Conservation (phyloP, 306 rosid species). For the Cucurbita argyrosperma region DNA sequence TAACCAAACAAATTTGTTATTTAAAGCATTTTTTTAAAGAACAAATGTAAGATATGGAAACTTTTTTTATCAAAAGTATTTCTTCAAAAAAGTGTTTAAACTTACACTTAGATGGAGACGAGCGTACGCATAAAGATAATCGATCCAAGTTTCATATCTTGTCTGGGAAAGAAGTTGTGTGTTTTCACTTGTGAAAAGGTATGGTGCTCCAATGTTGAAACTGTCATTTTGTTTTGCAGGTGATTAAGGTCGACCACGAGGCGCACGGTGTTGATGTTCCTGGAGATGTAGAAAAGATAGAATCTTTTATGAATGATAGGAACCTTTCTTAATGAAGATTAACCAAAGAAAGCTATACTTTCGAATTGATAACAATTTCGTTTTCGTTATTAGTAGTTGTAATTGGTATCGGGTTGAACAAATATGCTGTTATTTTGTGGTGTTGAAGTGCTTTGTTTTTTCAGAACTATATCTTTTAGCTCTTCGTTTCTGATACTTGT, state of each 20-base stretch:
- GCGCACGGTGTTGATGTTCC: conserved; percentile 93
- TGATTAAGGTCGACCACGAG: conserved; percentile 82
- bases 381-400: neutral
- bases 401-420: neutral
- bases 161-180: neutral
- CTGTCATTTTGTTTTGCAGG: conserved; percentile 25
- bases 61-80: no score
- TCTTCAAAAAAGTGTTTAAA: neutral
- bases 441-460: neutral
- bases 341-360: neutral
- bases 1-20: no score
- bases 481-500: neutral
- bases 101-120: neutral
- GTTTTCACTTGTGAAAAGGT: neutral
- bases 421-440: neutral
- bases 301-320: conserved; percentile 56
- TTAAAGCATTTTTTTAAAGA: no score
- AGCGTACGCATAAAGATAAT: neutral
- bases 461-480: neutral
- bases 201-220: neutral
- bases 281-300: conserved; percentile 78
- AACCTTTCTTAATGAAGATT: conserved; percentile 32
- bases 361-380: neutral
- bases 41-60: neutral
- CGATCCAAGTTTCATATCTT: neutral